phyloP scores from a whole-genome alignment of 2,329 filamentous ascomycete genomes.

The Cadophora sp. region DNA sequence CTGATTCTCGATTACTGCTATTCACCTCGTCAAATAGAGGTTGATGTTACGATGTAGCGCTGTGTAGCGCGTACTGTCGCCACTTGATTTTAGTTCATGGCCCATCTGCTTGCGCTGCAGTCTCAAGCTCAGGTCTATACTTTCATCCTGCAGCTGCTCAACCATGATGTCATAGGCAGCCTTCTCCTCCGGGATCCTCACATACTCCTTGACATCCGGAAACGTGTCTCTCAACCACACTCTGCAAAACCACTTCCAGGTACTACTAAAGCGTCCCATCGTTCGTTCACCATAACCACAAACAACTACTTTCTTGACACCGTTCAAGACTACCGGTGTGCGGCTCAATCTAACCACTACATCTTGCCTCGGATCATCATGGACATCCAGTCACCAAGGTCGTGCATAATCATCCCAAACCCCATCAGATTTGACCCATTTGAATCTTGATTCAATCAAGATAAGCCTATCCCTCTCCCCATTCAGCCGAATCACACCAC shows the following conservation, averaged over 20 bases:
- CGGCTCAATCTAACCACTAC: background rate
- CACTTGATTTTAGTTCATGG: background rate
- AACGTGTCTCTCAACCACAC: too few relatives aligned
- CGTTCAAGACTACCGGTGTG: background rate
- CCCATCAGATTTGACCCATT: background rate
- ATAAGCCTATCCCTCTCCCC: background rate
- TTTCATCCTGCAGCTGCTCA: background rate
- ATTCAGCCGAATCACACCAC: background rate
- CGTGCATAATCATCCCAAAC: background rate
- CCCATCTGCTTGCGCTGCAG: background rate
- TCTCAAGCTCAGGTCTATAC: background rate
- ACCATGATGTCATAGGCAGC: background rate
- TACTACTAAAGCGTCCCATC: too few relatives aligned
- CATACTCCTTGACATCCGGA: too few relatives aligned
- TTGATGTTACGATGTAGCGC: too few relatives aligned
- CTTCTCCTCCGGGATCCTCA: background rate
- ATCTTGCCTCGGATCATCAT: background rate
- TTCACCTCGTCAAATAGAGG: too few relatives aligned
- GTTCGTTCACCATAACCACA: too few relatives aligned
- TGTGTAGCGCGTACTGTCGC: background rate
- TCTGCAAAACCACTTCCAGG: too few relatives aligned
- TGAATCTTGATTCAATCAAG: background rate
- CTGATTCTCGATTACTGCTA: too few relatives aligned
- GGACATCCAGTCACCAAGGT: background rate
- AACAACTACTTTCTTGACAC: too few relatives aligned